Base-by-base conservation (phyloP, 192 early-diverging fungal genomes). In the Backusella macrospora region DNA sequence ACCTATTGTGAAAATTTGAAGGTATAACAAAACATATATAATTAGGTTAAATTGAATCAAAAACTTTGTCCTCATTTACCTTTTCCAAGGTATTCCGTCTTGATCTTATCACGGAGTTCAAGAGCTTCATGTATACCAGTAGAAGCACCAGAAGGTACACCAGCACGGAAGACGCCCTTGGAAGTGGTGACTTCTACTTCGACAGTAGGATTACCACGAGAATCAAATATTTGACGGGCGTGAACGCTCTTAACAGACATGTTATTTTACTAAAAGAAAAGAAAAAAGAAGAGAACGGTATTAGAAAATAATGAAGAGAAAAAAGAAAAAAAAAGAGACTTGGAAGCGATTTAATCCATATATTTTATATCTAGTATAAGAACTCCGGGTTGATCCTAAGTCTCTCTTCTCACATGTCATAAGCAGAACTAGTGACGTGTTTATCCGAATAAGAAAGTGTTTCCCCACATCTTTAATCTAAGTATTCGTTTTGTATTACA, bases 61-160 rank as follows among this genome's bases (percentile, higher is more conserved):
- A 34, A 34, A 29, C 23, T 26, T 13, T 21, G 23, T 37, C 37
- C 13, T 49, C 48, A 37, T 14, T 68, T 68, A 68, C 67, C 67
- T 26, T 68, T 68, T 88, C 98, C 98, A 77, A 96, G 81, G 87
- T 98, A 98, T 47, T 87, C 87, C 66, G 75, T 68, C 84, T 91
- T 91, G 79, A 93, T 89, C 46, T 88, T 89, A 72, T 99, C 98
- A 81, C 98, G 96, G 66, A 99, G 93, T 88, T 99, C 98, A 34
- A 98, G 87, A 63, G 98, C 98, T 87, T 99, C 98, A 87, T 99
- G 93, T 80, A 99, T 90, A 82, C 98, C 98, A 63, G 98, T 99
- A 62, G 96, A 98, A 42, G 98, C 98, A 75, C 98, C 98, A 76
- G 96, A 97, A 66, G 98, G 98, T 59, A 99, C 98, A 62, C 93